Conservation (phyloP, 1,139 yeast genomes). For the Yarrowia galli region DNA sequence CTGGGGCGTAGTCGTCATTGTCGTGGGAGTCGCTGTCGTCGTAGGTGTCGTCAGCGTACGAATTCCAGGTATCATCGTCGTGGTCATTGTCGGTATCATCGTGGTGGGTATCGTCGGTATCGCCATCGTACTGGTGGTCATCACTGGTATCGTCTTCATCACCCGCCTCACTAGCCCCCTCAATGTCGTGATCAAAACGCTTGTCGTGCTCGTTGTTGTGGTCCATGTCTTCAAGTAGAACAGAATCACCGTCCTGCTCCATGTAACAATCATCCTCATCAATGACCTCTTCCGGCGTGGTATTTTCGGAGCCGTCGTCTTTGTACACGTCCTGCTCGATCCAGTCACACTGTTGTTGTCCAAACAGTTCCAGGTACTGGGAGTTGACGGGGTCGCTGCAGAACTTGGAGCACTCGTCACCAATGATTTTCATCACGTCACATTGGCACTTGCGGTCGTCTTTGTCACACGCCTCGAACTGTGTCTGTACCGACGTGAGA, state of each 20-base stretch:
- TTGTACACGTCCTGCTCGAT: slow-evolving; percentile 14
- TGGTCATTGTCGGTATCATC: not conserved
- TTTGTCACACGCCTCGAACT: slow-evolving; percentile 13
- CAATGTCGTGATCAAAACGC: not conserved
- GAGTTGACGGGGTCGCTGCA: slow-evolving; percentile 30
- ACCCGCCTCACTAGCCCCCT: no score
- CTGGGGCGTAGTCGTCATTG: not conserved
- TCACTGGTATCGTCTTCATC: not conserved
- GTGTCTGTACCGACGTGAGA: not conserved
- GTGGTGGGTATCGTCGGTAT: not conserved
- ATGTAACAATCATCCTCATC: not conserved
- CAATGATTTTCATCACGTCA: slow-evolving; percentile 14
- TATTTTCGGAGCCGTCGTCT: not conserved
- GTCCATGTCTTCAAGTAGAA: not conserved
- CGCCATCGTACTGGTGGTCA: no score
- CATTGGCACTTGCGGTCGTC: slow-evolving; percentile 28
- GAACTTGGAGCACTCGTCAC: slow-evolving; percentile 25
- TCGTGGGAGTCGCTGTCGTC: not conserved
- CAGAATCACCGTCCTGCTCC: not conserved
- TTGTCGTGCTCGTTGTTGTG: not conserved
- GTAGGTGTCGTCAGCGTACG: not conserved
- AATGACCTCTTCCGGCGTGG: not conserved
- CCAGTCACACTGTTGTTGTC: slow-evolving; percentile 27
- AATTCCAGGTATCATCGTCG: not conserved
- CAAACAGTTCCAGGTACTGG: slow-evolving; percentile 22